phyloP scores from a whole-genome alignment of 352 stramenopile genomes.

The Globisporangium heterothallicum region DNA sequence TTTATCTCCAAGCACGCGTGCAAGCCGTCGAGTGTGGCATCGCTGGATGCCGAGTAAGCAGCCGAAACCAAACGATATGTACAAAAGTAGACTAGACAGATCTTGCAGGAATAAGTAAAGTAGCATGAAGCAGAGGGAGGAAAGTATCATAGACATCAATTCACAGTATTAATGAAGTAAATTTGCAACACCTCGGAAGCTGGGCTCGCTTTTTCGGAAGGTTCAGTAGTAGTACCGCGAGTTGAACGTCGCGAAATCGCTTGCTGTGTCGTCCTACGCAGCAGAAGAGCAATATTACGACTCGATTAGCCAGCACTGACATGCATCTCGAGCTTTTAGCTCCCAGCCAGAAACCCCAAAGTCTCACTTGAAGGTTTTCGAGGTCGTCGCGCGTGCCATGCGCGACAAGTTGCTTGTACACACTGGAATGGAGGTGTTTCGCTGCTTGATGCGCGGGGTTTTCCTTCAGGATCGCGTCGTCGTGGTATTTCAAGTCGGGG shows the following conservation, averaged over 20 bases:
- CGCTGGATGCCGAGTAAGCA: conserved; percentile 9
- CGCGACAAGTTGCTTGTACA: conserved; percentile 34
- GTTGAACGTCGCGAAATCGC: conserved; percentile 24
- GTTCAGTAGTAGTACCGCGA: conserved; percentile 27
- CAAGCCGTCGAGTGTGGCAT: neutral
- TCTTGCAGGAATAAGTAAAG: neutral
- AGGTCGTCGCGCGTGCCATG: conserved; percentile 36
- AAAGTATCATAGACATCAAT: neutral
- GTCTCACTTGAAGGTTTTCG: conserved; percentile 51
- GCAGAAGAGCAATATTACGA: too few species aligned
- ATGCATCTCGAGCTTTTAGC: too few species aligned
- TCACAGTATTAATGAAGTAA: neutral
- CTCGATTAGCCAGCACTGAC: too few species aligned
- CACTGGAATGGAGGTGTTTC: conserved; percentile 32
- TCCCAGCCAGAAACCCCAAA: neutral
- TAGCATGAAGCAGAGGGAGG: neutral
- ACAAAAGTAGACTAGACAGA: neutral
- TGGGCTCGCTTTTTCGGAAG: neutral
- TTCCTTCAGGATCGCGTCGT: conserved; percentile 39
- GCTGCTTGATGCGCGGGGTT: conserved; percentile 56
- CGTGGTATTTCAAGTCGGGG: conserved; percentile 30
- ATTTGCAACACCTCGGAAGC: too few species aligned
- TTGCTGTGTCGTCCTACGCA: conserved; percentile 31
- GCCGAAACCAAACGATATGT: too few species aligned
- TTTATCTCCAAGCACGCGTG: conserved; percentile 37